Base-by-base conservation (phyloP, 1,139 yeast species). In the Meyerozyma athensensis region DNA sequence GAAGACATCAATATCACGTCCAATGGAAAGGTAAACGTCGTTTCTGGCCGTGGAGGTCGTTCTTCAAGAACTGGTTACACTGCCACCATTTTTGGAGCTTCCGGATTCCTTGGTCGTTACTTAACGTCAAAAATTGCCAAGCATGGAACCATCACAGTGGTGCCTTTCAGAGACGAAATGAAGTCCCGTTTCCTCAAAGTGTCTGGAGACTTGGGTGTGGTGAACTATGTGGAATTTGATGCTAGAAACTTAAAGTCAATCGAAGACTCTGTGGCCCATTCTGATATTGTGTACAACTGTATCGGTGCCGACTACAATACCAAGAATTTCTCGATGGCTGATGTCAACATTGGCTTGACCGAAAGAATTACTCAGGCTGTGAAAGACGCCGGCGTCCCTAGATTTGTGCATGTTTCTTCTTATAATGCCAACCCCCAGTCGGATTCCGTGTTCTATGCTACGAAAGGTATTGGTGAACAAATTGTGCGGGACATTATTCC, bases 61-160 rank as follows among this genome's bases (percentile, higher is more conserved):
- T 83, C 95, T 7, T 86, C 95, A 26, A 75, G 95, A 67, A 81
- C 92, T n/a, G 96, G 96, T 2, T 85, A 80, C 64, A 85, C 92
- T 5, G 95, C 92, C 20, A 86, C 96, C 5, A 92, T 86, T 3
- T 86, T 86, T 54, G 96, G 96, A 9, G 89, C 86, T 24, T 65
- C 79, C 37, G 95, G 96, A 1, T 81, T 82, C 59, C 66, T 86
- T 43, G 96, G 96, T 28, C 77, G 89, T 39, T 77, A 83, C 50
- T 61, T 86, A 45, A 74, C 78, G 12, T 68, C 92, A 32, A 84
- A 81, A 53, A 68, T 86, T 51, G 95, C 90, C 44, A 73, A 81
- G 54, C 90, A 84, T 57, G 96, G 96, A 47, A 86, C 95, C 26
- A 64, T 73, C 43, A 80, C 86, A 8, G 77, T 85, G 39, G 83